These are phyloP conservation scores for Fusarium sp. DNA, from an alignment of 2,329 filamentous ascomycete genomes.

Conservation along the genomic window DNA sequence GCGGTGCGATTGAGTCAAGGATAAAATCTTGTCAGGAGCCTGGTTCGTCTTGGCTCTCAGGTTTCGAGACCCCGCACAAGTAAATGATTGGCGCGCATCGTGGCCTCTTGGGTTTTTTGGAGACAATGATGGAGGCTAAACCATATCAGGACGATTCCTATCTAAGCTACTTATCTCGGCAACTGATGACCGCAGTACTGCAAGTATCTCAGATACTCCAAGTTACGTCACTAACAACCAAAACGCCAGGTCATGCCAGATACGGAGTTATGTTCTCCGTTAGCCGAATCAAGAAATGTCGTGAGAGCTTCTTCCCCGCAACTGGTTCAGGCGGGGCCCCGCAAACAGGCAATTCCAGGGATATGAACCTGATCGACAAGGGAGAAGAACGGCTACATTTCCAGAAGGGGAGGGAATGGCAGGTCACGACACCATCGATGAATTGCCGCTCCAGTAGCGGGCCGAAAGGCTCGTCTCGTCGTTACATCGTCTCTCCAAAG, in stretches of 20 bases:
- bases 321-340: constrained; percentile 27
- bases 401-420: constrained; percentile 19
- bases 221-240: constrained; percentile 18
- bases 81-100: no score
- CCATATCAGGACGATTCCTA: no score
- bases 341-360: constrained; percentile 10
- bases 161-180: no score
- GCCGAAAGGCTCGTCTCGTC: no score
- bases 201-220: background rate
- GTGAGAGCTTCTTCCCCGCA: constrained; percentile 18
- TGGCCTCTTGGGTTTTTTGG: no score
- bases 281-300: constrained; percentile 19
- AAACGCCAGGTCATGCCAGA: constrained; percentile 8
- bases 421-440: constrained; percentile 13
- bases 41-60: no score
- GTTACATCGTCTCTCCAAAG: constrained; percentile 6
- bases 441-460: constrained; percentile 25
- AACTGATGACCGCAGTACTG: no score
- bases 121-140: no score
- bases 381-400: constrained; percentile 6
- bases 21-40: no score
- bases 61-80: no score
- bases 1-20: no score
- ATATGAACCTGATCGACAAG: background rate
- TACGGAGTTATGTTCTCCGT: constrained; percentile 25